Evolutionary conservation across 176 grass and related monocot species (phyloP).

Genomic region (Rhynchospora tenuis): DNA sequence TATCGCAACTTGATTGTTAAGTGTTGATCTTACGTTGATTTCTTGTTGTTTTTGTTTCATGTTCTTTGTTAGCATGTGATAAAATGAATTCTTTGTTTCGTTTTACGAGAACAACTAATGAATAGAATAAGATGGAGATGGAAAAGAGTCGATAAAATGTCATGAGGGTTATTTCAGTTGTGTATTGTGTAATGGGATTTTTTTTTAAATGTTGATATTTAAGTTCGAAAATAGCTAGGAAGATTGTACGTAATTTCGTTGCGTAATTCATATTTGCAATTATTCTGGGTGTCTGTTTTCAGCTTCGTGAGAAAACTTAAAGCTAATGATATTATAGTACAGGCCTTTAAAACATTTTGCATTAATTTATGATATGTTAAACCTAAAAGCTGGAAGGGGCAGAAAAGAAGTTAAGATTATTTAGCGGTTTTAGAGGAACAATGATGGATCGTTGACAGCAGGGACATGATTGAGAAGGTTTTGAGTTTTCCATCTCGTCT

Average conservation of each 20-base stretch:
- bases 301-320: neutral
- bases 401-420: too few relatives aligned
- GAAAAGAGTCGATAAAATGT: neutral
- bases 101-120: neutral
- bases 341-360: too few relatives aligned
- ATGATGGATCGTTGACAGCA: neutral
- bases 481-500: neutral
- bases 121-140: neutral
- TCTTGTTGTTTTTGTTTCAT: neutral
- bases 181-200: neutral
- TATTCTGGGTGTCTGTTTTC: neutral
- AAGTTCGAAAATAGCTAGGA: neutral
- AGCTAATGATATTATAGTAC: too few relatives aligned
- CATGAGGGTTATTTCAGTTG: neutral
- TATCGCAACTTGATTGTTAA: neutral
- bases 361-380: too few relatives aligned
- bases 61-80: neutral
- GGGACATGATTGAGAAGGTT: neutral
- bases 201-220: neutral
- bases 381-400: too few relatives aligned
- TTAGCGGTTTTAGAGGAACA: neutral
- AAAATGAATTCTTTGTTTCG: neutral
- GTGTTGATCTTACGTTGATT: neutral
- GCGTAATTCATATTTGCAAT: neutral
- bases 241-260: neutral